Evolutionary conservation across 306 rosid genomes (phyloP).

Genomic region (Casuarina cunninghamiana): DNA sequence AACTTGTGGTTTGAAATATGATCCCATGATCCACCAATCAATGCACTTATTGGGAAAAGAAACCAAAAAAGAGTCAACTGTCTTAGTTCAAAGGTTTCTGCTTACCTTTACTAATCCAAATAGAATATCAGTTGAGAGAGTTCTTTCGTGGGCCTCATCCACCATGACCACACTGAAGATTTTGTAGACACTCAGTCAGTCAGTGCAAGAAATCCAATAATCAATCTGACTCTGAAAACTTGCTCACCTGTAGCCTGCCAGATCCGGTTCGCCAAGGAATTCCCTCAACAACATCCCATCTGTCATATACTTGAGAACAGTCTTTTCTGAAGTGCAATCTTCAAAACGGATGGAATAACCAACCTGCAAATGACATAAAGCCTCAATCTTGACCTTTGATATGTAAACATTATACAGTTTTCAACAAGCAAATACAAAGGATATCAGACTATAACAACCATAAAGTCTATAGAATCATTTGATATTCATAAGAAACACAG

Average conservation of each 20-base stretch:
- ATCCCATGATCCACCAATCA: conserved; percentile 14
- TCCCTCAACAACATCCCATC: conserved; percentile 98
- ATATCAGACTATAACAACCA: neutral
- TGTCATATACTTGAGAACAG: conserved; percentile 91
- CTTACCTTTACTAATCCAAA: conserved; percentile 94
- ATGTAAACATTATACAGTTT: conserved; percentile 4
- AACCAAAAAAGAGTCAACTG: neutral
- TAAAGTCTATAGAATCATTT: neutral
- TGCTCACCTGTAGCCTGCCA: conserved; percentile 81
- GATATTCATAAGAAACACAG: neutral
- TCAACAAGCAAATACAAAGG: neutral
- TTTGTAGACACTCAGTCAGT: conserved; percentile 32
- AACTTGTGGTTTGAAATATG: conserved; percentile 19
- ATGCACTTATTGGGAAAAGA: neutral
- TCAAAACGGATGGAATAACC: conserved; percentile 98
- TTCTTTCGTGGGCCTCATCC: conserved; percentile 99
- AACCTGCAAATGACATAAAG: conserved; percentile 55
- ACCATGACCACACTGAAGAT: conserved; percentile 90
- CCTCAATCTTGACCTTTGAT: neutral
- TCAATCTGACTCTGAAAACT: conserved; percentile 11
- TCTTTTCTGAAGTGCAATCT: conserved; percentile 95
- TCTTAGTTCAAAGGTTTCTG: conserved; percentile 8
- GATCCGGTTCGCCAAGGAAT: conserved; percentile 96
- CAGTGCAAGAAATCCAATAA: conserved; percentile 15
- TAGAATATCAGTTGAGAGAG: conserved; percentile 93